These are phyloP conservation scores for Pichia sp. DNA, from an alignment of 1,139 yeast genomes.

Conservation along the genomic window DNA sequence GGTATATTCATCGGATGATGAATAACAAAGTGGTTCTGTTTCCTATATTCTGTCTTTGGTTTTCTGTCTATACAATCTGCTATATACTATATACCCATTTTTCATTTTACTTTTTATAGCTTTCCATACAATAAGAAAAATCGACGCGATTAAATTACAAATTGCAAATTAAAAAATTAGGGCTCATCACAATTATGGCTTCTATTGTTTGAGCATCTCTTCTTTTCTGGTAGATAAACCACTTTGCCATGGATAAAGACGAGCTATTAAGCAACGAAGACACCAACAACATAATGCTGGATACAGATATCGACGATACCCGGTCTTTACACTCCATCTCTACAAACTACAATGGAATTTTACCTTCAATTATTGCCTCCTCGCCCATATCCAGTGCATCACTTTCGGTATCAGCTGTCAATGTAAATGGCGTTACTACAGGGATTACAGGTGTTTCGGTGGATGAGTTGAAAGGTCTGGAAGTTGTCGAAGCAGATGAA, in stretches of 20 bases:
- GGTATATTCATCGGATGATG: not conserved
- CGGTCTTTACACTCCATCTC: not conserved
- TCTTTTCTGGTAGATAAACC: not conserved
- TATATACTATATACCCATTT: not conserved
- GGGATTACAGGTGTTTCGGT: not conserved
- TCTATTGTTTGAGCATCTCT: not conserved
- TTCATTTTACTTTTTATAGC: not conserved
- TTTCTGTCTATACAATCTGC: no score
- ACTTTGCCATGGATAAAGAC: not conserved
- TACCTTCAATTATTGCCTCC: not conserved
- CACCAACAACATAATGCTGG: no score
- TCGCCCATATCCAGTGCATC: slow-evolving; percentile 1
- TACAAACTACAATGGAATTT: not conserved
- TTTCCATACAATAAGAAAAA: not conserved
- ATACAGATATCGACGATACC: not conserved
- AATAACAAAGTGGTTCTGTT: not conserved
- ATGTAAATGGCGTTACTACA: not conserved
- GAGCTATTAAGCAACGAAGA: not conserved
- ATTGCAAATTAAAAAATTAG: not conserved
- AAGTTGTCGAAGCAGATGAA: not conserved
- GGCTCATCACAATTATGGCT: not conserved
- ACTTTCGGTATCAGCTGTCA: not conserved
- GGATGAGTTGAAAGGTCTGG: not conserved
- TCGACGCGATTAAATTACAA: not conserved
- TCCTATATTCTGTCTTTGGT: no score